Conservation (phyloP, 768 basidiomycete genomes). For the Naganishia antarctica region DNA sequence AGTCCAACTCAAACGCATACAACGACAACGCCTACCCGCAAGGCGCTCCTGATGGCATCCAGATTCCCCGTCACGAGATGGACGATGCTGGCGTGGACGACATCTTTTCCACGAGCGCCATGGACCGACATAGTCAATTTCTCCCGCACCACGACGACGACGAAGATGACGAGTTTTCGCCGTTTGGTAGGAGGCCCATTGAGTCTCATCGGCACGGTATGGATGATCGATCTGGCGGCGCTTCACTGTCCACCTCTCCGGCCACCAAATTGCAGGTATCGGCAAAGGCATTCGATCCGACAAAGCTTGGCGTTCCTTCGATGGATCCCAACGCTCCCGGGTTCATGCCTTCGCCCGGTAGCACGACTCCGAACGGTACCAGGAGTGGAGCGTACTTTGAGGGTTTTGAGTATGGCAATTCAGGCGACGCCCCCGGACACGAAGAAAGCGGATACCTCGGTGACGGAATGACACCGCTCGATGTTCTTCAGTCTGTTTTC, state of each 20-base stretch:
- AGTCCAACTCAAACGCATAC: no score
- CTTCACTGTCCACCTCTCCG: slow-evolving; percentile 59
- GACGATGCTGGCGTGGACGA: slow-evolving; percentile 55
- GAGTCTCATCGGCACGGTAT: no score
- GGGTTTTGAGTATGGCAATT: slow-evolving; percentile 26
- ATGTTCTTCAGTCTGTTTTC: slow-evolving; percentile 90
- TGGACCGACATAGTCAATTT: slow-evolving; percentile 20
- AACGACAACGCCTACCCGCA: no score
- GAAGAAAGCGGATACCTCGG: slow-evolving; percentile 31
- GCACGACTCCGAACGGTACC: slow-evolving; percentile 37
- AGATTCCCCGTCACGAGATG: slow-evolving; percentile 10
- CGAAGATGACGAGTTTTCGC: slow-evolving; percentile 51
- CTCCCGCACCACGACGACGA: slow-evolving; percentile 54
- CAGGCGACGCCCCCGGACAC: no score
- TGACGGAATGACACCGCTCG: slow-evolving; percentile 89
- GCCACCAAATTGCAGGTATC: slow-evolving; percentile 57
- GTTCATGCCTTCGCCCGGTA: slow-evolving; percentile 23
- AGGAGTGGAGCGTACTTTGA: slow-evolving; percentile 30
- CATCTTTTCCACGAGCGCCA: slow-evolving; percentile 59
- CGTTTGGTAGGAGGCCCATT: slow-evolving; percentile 50
- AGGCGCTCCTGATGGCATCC: background rate
- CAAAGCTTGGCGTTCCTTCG: slow-evolving; percentile 32
- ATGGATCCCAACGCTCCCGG: slow-evolving; percentile 16
- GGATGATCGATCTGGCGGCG: no score
- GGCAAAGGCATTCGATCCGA: slow-evolving; percentile 57